Evolutionary conservation across 495 filamentous ascomycete species (phyloP).

Genomic region (Lasiosphaeriaceae sp.): DNA sequence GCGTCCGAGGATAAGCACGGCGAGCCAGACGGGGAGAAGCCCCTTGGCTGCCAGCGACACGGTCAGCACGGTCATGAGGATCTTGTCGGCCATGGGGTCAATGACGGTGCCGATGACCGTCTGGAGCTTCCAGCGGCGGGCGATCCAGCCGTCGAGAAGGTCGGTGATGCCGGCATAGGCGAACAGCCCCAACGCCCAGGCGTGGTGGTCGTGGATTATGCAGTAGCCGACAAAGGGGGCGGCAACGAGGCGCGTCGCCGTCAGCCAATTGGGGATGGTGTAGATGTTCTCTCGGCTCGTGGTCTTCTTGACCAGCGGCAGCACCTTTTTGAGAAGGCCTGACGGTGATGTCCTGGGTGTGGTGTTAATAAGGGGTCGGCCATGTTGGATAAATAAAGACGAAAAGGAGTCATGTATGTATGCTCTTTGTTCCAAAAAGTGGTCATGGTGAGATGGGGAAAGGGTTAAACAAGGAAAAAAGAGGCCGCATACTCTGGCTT

Average conservation of each 20-base stretch:
- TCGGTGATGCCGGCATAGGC: conserved; percentile 90
- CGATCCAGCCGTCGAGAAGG: conserved; percentile 87
- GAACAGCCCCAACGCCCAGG: conserved; percentile 76
- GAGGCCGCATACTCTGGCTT: not conserved
- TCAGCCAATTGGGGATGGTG: conserved; percentile 89
- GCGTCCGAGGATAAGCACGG: conserved; percentile 81
- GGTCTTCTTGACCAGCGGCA: conserved; percentile 41
- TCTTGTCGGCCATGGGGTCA: conserved; percentile 95
- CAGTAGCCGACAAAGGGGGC: conserved; percentile 88
- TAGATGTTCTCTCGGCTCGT: conserved; percentile 86
- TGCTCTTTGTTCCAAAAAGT: not conserved
- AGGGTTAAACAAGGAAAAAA: not conserved
- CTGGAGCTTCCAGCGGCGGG: conserved; percentile 76
- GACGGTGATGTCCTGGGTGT: not conserved
- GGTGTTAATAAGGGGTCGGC: not conserved
- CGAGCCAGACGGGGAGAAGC: conserved; percentile 84
- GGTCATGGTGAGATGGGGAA: not conserved
- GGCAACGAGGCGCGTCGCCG: conserved; percentile 77
- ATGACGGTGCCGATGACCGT: conserved; percentile 96
- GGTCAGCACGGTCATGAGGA: conserved; percentile 87
- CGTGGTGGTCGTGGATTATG: conserved; percentile 75
- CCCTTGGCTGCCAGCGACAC: conserved; percentile 78
- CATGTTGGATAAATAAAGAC: not conserved
- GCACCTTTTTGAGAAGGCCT: conserved; percentile 25
- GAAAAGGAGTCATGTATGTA: not conserved